Evolutionary conservation across 331 rosid species (phyloP).

Genomic region (Cydonia oblonga): DNA sequence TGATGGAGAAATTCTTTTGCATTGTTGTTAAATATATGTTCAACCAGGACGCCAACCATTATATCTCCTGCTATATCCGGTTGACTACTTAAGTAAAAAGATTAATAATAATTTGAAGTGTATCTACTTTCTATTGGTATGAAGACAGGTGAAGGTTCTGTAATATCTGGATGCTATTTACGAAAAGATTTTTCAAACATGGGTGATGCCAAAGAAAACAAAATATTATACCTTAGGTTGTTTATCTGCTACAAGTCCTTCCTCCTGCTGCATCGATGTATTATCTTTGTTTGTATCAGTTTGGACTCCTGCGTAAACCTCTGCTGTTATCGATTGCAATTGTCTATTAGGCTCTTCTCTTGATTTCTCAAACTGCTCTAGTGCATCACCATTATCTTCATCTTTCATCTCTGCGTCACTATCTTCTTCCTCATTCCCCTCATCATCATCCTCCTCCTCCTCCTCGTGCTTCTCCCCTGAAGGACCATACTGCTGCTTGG

Average conservation of each 20-base stretch:
- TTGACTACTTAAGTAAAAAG: background rate
- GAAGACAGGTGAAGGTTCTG: background rate
- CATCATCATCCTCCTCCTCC: slow-evolving; percentile 9
- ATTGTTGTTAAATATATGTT: background rate
- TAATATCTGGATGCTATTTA: no score
- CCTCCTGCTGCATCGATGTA: slow-evolving; percentile 20
- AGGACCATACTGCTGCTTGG: slow-evolving; percentile 37
- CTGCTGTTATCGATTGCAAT: slow-evolving; percentile 15
- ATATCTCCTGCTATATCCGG: background rate
- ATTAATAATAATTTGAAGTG: no score
- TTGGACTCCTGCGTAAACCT: slow-evolving; percentile 24
- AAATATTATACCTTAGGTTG: slow-evolving; percentile 38
- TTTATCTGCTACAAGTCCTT: slow-evolving; percentile 16
- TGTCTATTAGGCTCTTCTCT: slow-evolving; percentile 8
- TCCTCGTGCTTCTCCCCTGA: slow-evolving; percentile 36
- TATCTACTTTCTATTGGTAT: background rate
- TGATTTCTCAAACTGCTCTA: slow-evolving; percentile 31
- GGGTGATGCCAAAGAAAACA: background rate
- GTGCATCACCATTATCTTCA: slow-evolving; percentile 29
- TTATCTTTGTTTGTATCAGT: slow-evolving; percentile 18
- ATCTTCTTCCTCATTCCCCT: slow-evolving; percentile 50
- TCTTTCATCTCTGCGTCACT: slow-evolving; percentile 38
- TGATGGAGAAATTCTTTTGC: background rate
- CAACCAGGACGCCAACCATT: background rate
- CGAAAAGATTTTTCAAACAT: no score